These are phyloP conservation scores for Hypoxylon rubiginosum DNA, from an alignment of 2,329 filamentous ascomycete species.

Conservation along the genomic window DNA sequence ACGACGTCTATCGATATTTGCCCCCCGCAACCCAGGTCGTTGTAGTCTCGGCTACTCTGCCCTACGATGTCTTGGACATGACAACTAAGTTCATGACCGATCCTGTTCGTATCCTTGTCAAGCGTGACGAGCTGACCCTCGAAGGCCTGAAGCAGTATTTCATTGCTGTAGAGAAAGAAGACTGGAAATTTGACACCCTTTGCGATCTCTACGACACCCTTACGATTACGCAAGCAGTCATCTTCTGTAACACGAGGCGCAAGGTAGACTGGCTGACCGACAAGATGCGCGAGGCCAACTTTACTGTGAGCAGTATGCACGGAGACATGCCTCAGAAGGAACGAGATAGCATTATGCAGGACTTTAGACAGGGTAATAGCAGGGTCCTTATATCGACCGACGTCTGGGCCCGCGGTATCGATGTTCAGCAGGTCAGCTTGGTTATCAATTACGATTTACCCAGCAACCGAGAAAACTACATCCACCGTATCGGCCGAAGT, in stretches of 20 bases:
- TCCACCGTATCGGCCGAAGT: slow-evolving; percentile 96
- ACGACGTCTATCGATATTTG: slow-evolving; percentile 97
- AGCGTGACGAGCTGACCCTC: slow-evolving; percentile 97
- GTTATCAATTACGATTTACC: slow-evolving; percentile 99
- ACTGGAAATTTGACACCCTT: slow-evolving; percentile 99
- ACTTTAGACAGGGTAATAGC: slow-evolving; percentile 96
- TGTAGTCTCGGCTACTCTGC: slow-evolving; percentile 94
- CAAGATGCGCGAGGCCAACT: slow-evolving; percentile 99
- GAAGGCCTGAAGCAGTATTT: slow-evolving; percentile 99
- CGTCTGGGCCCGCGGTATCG: slow-evolving; percentile 97
- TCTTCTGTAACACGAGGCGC: slow-evolving; percentile 98
- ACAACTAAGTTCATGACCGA: slow-evolving; percentile 99
- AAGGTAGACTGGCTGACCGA: slow-evolving; percentile 99
- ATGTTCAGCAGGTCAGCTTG: slow-evolving; percentile 97
- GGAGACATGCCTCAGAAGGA: slow-evolving; percentile 99
- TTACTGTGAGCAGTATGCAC: slow-evolving; percentile 98
- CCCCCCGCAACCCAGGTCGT: slow-evolving; percentile 98
- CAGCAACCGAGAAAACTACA: slow-evolving; percentile 99
- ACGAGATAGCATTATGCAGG: slow-evolving; percentile 98
- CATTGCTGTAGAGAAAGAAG: slow-evolving; percentile 98
- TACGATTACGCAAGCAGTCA: slow-evolving; percentile 98
- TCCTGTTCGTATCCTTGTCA: slow-evolving; percentile 94
- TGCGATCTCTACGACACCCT: slow-evolving; percentile 99
- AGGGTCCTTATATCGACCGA: slow-evolving; percentile 97
- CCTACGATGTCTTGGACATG: slow-evolving; percentile 98